Evolutionary conservation across 1,284 basidiomycete species (phyloP).

Genomic region (Tilletia indica): DNA sequence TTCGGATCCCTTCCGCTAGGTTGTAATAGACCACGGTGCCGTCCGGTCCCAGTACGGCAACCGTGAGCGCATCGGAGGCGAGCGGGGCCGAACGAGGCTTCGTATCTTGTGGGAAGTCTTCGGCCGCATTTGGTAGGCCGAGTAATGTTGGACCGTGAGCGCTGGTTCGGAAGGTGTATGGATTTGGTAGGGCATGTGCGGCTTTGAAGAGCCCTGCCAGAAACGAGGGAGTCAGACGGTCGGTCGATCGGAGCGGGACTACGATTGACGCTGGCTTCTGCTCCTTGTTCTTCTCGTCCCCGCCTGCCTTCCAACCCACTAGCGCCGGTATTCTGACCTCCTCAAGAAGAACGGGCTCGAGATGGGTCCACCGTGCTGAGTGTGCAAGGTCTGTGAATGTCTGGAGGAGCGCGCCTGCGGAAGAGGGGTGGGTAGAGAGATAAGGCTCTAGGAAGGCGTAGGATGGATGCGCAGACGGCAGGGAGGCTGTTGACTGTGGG

Average conservation of each 20-base stretch:
- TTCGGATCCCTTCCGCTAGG: slow-evolving; percentile 48
- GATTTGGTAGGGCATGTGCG: not conserved
- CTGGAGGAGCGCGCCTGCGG: slow-evolving; percentile 51
- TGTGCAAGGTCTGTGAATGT: slow-evolving; percentile 52
- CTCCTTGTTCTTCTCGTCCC: no score
- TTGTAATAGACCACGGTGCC: slow-evolving; percentile 52
- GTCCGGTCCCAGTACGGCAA: slow-evolving; percentile 49
- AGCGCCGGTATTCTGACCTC: not conserved
- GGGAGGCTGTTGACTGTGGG: not conserved
- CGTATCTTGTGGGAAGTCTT: not conserved
- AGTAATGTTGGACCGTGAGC: not conserved
- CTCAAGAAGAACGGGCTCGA: slow-evolving; percentile 28
- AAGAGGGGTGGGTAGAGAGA: slow-evolving; percentile 32
- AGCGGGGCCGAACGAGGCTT: not conserved
- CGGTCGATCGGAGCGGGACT: not conserved
- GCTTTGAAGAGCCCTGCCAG: not conserved
- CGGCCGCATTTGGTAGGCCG: not conserved
- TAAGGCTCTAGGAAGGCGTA: not conserved
- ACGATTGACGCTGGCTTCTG: slow-evolving; percentile 3
- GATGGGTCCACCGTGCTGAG: slow-evolving; percentile 43
- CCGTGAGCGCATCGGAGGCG: not conserved
- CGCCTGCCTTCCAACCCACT: slow-evolving; percentile 4
- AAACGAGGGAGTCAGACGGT: not conserved
- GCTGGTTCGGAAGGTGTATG: not conserved
- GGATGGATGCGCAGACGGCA: slow-evolving; percentile 5